phyloP scores from a whole-genome alignment of 164 flowering plant genomes.

The Chimonanthus praecox region DNA sequence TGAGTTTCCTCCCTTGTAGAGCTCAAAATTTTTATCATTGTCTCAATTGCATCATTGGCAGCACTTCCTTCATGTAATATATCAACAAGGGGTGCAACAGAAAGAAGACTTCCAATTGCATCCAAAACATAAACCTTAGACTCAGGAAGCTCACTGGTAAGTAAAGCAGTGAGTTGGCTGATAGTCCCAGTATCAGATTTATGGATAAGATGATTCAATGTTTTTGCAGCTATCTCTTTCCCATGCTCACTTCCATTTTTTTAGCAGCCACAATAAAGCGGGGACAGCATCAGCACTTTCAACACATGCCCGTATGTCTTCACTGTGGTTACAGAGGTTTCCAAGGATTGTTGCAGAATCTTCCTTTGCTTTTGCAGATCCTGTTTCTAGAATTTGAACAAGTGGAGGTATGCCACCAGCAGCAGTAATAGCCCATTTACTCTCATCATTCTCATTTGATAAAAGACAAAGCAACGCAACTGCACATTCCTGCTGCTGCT shows the following conservation, averaged over 20 bases:
- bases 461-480: constrained; percentile 86
- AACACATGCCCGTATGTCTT: constrained; percentile 98
- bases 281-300: constrained; percentile 99
- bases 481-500: constrained; percentile 98
- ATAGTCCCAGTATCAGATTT: constrained; percentile 96
- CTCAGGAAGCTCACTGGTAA: constrained; percentile 92
- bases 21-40: constrained; percentile 81
- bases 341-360: constrained; percentile 92
- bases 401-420: constrained; percentile 99
- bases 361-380: constrained; percentile 96
- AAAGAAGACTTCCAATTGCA: constrained; percentile 85
- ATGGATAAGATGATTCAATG: constrained; percentile 89
- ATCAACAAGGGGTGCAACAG: constrained; percentile 72
- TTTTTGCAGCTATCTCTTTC: constrained; percentile 91
- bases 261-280: constrained; percentile 89
- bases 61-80: constrained; percentile 89
- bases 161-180: constrained; percentile 86
- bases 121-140: constrained; percentile 91
- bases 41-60: constrained; percentile 93
- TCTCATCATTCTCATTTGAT: constrained; percentile 91
- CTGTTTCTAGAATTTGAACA: constrained; percentile 93
- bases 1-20: constrained; percentile 90
- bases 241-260: constrained; percentile 91
- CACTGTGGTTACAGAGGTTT: constrained; percentile 94
- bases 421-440: constrained; percentile 99